Evolutionary conservation across 805 yeast species (phyloP), one percentile per base, ranked within the genome.

Genomic region (Teunomyces stri): DNA sequence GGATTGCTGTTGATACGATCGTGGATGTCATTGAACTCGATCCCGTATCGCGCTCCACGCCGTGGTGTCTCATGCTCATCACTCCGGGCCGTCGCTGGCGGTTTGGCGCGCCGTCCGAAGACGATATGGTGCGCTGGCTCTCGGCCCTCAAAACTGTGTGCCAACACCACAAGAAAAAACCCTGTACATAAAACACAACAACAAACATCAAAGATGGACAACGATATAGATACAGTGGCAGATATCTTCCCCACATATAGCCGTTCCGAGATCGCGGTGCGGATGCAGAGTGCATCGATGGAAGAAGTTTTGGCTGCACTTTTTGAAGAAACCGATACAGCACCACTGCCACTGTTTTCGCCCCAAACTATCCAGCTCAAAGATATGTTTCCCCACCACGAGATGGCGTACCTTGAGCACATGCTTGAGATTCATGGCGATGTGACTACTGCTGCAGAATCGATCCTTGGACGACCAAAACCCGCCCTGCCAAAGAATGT

Each of bases 21-120:
- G 55, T 72, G 10, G 82, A 78, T 51, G 79, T 72, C 21, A 75
- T 78, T 29, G 83, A 79, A 52, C 55, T 78, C 25, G 82, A 79
- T 47, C 75, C 80, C 1, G 44, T 75, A 35, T 68, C 78, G 12
- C 66, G 64, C 46, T 57, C 74, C 16, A 75, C 71, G 51, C 51
- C 51, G 35, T 76, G 70, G 66, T 78, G 83, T 52, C 57, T 79
- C 55, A 60, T 76, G 46, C 60, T 79, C 13, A 75, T 79, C 33
- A 74, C 81, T 0, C 74, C 76, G 3, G 27, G 2, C 55, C 58
- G 40, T 52, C 59, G 79, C 42, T 52, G 75, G 12, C 53, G 79
- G 27, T 68, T 79, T 46, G 68, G 80, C 52, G 75, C 76, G 0
- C 61, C 60, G 15, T 56, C 61, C 15, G 82, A 77, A 52, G 76